Evolutionary conservation across 2,329 filamentous ascomycete species (phyloP).

Genomic region (Juglanconis oblonga): DNA sequence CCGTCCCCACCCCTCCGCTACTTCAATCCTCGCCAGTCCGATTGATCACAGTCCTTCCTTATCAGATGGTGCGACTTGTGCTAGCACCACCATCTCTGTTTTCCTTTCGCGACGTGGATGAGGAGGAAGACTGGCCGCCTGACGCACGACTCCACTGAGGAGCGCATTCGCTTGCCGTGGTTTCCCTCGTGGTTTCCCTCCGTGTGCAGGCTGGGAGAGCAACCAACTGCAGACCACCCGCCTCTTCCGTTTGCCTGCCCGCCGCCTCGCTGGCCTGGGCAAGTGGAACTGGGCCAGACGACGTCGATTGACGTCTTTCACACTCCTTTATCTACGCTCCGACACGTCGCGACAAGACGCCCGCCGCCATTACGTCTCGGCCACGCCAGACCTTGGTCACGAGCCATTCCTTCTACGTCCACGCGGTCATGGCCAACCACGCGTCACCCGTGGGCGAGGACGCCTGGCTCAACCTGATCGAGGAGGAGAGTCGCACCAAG

Average conservation of each 20-base stretch:
- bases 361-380: neutral
- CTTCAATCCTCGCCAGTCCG: neutral
- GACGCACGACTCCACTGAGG: conserved; percentile 5
- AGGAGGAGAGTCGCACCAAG: conserved; percentile 60
- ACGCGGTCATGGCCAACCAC: conserved; percentile 36
- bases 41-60: neutral
- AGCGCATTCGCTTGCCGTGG: neutral
- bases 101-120: conserved; percentile 18
- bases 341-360: conserved; percentile 3
- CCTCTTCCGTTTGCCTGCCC: too few relatives aligned
- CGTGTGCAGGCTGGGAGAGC: too few relatives aligned
- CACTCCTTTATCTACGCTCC: neutral
- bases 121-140: conserved; percentile 18
- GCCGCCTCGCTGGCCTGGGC: neutral
- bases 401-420: conserved; percentile 1
- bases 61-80: conserved; percentile 19
- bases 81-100: conserved; percentile 14
- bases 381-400: neutral
- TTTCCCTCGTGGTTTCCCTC: too few relatives aligned
- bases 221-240: too few relatives aligned
- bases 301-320: neutral
- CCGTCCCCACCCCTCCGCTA: neutral
- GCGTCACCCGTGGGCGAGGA: conserved; percentile 66
- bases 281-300: neutral
- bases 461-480: conserved; percentile 73